Evolutionary conservation across 306 rosid genomes (phyloP).

Genomic region (Sechiopsis laciniata): DNA sequence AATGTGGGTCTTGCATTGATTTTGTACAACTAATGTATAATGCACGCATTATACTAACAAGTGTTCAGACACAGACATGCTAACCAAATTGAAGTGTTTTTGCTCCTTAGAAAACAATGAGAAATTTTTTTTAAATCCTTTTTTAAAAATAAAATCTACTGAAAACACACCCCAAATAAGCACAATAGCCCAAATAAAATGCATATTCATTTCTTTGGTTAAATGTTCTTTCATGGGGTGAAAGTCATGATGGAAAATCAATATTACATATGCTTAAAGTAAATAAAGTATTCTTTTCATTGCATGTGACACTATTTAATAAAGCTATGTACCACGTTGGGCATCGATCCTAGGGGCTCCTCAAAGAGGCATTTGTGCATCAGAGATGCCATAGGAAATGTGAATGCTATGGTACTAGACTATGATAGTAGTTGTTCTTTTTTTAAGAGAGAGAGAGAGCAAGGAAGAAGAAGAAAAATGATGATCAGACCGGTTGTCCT

Average conservation of each 20-base stretch:
- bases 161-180: constrained; percentile 1
- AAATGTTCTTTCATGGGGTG: constrained; percentile 10
- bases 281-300: background rate
- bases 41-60: too few relatives aligned
- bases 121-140: background rate
- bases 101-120: background rate
- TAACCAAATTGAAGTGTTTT: too few relatives aligned
- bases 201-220: background rate
- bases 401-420: background rate
- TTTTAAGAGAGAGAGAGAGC: background rate
- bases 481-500: constrained; percentile 85
- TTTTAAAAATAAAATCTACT: background rate
- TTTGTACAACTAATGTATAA: too few relatives aligned
- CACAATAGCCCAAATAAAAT: background rate
- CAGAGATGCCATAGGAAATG: background rate
- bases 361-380: background rate
- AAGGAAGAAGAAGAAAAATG: constrained; percentile 21
- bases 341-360: constrained; percentile 12
- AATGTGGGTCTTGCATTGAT: too few relatives aligned
- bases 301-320: background rate
- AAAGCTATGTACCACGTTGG: background rate
- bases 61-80: too few relatives aligned
- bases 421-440: background rate
- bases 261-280: background rate
- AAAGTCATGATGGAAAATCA: constrained; percentile 1